Evolutionary conservation across 176 grass and related monocot species (phyloP), one percentile per base, ranked within the genome.

Genomic region (Themeda triandra): DNA sequence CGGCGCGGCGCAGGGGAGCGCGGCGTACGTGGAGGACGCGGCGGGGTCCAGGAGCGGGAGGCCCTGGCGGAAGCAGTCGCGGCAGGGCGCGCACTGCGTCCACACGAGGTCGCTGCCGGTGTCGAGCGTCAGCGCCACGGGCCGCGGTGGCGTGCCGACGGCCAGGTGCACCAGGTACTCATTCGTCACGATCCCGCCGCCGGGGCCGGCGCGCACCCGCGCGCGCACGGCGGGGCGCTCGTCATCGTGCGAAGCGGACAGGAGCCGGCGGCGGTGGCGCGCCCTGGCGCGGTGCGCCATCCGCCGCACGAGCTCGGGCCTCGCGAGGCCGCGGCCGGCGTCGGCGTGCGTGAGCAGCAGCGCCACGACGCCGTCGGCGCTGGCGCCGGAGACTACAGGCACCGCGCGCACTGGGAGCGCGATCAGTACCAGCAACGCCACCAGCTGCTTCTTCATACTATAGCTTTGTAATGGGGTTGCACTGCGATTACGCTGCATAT

Each of bases 51-150:
- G 85, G 4, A 93, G 41, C 64, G 92, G 85, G 73, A 88, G 32
- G 9, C 74, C 66, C 77, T 97, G 92, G 42, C 62, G 53, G 78
- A 92, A 87, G 80, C 90, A 94, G 59, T 83, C 75, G 3, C 73
- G 80, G 87, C 95, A 97, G 1, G 92, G 92, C 45, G 78, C 58
- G 85, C 96, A 98, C 82, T 98, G 93, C 29, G 93, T 92, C 96
- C 96, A 98, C 23, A 90, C 89, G 46, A 98, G 91, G 83, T 98
- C 93, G 76, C 96, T 98, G 27, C 92, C 93, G 0, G 93, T 98
- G 86, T 98, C 96, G 14, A 95, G 84, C 60, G 90, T 90, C 2
- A 92, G 92, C 36, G 89, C 80, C 77, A 93, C 84, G 31, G 88
- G 17, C 66, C 58, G 82, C 48, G 82, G 82, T 8, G 95, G 95